Conservation (phyloP, 2,329 filamentous ascomycete genomes). For the Podosphaera fusca region DNA sequence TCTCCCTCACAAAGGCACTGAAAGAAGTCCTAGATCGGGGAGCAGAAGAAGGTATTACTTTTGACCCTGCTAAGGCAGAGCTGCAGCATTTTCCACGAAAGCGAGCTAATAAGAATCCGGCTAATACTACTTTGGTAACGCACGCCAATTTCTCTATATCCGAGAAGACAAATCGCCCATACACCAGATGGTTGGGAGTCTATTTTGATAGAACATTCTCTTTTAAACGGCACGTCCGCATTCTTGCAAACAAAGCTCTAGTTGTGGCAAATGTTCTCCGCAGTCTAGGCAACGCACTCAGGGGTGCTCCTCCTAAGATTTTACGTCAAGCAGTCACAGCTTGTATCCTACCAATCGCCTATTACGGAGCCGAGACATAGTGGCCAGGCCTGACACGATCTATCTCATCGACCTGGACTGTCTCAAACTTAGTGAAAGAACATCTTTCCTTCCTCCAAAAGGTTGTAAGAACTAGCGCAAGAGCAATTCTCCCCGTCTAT, state of each 20-base stretch:
- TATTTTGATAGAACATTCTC: not conserved
- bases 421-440: not conserved
- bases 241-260: not conserved
- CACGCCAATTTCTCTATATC: not conserved
- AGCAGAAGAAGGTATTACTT: not conserved
- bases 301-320: not conserved
- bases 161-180: not conserved
- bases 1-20: not conserved
- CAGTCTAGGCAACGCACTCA: not conserved
- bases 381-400: not conserved
- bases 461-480: not conserved
- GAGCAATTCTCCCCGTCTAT: not conserved
- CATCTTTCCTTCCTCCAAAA: not conserved
- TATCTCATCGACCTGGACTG: not conserved
- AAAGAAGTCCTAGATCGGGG: not conserved
- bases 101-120: not conserved
- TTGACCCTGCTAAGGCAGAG: not conserved
- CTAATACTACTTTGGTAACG: not conserved
- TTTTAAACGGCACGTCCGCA: not conserved
- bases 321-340: not conserved
- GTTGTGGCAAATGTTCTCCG: not conserved
- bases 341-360: not conserved
- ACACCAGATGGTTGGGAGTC: not conserved
- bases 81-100: not conserved
- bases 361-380: not conserved